Percentiles rank a stretch among this genome's conserved stretches.
phyloP scores from a whole-genome alignment of 2,329 filamentous ascomycete genomes.

The Polytolypa hystricis region DNA sequence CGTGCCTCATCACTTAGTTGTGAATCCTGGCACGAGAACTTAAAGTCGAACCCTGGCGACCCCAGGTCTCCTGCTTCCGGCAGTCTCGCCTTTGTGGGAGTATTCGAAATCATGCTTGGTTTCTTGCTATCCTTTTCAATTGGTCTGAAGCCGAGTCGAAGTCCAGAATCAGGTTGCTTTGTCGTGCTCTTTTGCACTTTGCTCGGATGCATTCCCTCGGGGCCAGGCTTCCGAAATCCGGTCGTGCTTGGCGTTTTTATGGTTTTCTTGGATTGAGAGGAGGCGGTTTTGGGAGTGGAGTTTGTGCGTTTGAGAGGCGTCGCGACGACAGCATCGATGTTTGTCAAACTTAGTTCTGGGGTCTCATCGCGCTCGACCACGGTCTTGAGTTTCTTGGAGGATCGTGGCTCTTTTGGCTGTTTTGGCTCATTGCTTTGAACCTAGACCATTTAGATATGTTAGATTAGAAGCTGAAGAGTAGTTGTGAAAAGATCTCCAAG shows the following conservation, averaged over 20 bases:
- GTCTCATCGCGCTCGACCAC: constrained; percentile 39
- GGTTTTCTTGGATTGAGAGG: constrained; percentile 22
- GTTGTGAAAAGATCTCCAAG: neutral
- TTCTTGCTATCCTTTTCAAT: constrained; percentile 41
- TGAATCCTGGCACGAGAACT: constrained; percentile 32
- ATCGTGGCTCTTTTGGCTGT: constrained; percentile 14
- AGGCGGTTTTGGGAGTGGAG: constrained; percentile 18
- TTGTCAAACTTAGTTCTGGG: constrained; percentile 20
- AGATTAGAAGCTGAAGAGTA: neutral
- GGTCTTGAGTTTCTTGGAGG: constrained; percentile 28
- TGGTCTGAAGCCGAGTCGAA: constrained; percentile 71
- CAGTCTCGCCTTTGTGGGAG: constrained; percentile 31
- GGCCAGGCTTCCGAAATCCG: constrained; percentile 57
- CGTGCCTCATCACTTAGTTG: constrained; percentile 41
- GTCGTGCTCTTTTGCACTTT: constrained; percentile 64
- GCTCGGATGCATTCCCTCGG: constrained; percentile 84
- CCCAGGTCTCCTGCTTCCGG: constrained; percentile 27
- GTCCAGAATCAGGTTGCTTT: constrained; percentile 65
- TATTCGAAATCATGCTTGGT: constrained; percentile 17
- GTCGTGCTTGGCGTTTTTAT: constrained; percentile 52
- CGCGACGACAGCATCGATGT: constrained; percentile 10
- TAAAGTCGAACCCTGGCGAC: constrained; percentile 37
- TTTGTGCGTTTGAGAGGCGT: constrained; percentile 21
- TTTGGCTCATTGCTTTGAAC: constrained; percentile 3
- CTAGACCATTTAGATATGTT: too few relatives aligned